phyloP scores from a whole-genome alignment of 2,329 filamentous ascomycete species.

The Fusarium subtropicale region DNA sequence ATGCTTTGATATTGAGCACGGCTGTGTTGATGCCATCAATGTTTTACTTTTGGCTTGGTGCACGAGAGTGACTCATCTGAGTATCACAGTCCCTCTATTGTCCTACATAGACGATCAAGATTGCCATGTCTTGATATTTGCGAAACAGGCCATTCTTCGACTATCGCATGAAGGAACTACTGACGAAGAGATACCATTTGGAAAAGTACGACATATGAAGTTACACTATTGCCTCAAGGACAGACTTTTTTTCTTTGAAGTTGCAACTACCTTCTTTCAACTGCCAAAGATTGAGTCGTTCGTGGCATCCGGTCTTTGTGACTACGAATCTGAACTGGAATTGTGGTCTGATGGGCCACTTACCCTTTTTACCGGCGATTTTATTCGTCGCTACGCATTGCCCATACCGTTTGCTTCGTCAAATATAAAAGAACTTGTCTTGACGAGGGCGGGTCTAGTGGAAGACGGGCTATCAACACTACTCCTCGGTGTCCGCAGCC shows the following conservation, averaged over 20 bases:
- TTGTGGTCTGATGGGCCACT: background rate
- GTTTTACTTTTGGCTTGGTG: background rate
- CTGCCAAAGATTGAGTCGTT: background rate
- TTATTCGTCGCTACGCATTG: background rate
- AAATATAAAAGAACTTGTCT: background rate
- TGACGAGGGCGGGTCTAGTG: accelerated
- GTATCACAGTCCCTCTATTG: accelerated
- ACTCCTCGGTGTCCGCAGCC: background rate
- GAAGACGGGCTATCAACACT: background rate
- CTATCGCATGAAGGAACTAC: accelerated
- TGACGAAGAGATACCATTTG: background rate
- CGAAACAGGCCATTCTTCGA: background rate
- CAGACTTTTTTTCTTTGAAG: background rate
- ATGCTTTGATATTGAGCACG: background rate
- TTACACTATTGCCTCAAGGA: background rate
- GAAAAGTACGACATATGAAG: background rate
- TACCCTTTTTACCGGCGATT: accelerated
- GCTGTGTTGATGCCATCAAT: background rate
- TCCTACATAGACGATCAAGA: accelerated
- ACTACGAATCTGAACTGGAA: background rate
- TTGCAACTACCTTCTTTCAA: background rate
- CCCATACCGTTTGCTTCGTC: background rate
- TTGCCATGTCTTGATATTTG: background rate
- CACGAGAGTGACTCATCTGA: background rate
- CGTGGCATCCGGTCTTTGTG: background rate